Base-by-base conservation (phyloP, 805 yeast species). In the Yarrowia sp. region DNA sequence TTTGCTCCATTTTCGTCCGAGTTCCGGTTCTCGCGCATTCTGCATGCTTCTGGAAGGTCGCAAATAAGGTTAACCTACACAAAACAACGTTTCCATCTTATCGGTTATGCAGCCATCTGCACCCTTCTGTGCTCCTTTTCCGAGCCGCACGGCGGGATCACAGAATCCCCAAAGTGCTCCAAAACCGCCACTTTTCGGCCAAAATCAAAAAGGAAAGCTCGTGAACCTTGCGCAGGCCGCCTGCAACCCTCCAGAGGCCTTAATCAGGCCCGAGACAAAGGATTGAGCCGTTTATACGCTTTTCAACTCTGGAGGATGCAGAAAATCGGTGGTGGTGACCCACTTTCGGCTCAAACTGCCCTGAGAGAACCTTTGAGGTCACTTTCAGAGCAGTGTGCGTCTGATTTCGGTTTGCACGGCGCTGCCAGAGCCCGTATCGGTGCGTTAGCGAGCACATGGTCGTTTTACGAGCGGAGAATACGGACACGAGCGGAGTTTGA, bases 131-230 rank as follows among this genome's bases (percentile, higher is more conserved):
- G 14, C 3, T 14, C 4, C 39, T 24, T 19, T 38, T 52, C 34
- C 43, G 19, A 52, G 58, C 58, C 58, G 58, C 58, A 52, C 15
- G 43, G 12, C 58, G 58, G 30, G 58, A 52, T 19, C 58, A 38
- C 58, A 38, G 20, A 4, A 4, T 12, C 38, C 38, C 8, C 3
- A 24, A 24, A 24, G 30, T 36, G 12, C 12, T 3, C 38, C 7
- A 9, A 9, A 9, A 36, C 12, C 38, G 38, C 36, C 13, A 9
- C 10, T 9, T 7, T 38, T 6, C 38, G 19, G 58, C 43, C 33
- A 36, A 43, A 8, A 14, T 9, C 15, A 14, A 17, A 20, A 20
- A 13, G 13, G 14, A 36, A 43, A 42, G 30, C 30, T 15, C 20
- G 19, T n/a, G 14, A 19, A 52, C 43, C 12, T 38, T 52, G 14